Evolutionary conservation across 2,329 filamentous ascomycete genomes (phyloP), one percentile per base, ranked within the genome.

Genomic region (Aspergillus quadricinctus): DNA sequence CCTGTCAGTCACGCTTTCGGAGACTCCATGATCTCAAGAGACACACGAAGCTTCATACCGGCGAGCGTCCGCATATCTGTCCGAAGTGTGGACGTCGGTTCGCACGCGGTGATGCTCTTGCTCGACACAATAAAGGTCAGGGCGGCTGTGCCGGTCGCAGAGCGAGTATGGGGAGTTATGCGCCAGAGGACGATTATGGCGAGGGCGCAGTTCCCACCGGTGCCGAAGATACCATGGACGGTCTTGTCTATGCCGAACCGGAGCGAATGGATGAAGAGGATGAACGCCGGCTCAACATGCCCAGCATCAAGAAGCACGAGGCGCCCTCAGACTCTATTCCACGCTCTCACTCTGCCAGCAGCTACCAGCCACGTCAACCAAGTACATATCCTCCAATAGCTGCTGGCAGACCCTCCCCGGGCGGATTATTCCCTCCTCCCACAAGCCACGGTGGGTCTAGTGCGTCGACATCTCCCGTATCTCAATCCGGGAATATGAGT

Each of bases 21-120:
- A 86, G 94, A 61, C 80, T 97, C 52, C 94, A 99, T 71, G 94
- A 99, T 69, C 77, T 99, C 63, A 99, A 99, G 78, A 86, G 94
- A 43, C 94, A 99, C 72, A 92, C 89, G 62, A 99, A 99, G 76
- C 83, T 99, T 23, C 94, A 99, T 70, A 97, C 93, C 0, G 94
- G 94, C 54, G 94, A 99, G 77, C 88, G 95, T 68, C 92, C 92
- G 11, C 94, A 99, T 67, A 89, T 94, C 9, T 99, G 94, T 68
- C 89, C 90, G 43, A 97, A 95, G 72, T 99, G 94, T 72, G 91
- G 95, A 63, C 86, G 94, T 59, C 90, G 92, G 64, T 99, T 99
- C 76, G 94, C 94, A 48, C 88, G 94, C 62, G 94, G 94, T 11
- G 94, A 99, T 79, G 94, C 94, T 27, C 78, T 99, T 53, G 94